Evolutionary conservation across 371 early-diverging fungal genomes (phyloP).

Genomic region (Choanephora cucurbitarum): DNA sequence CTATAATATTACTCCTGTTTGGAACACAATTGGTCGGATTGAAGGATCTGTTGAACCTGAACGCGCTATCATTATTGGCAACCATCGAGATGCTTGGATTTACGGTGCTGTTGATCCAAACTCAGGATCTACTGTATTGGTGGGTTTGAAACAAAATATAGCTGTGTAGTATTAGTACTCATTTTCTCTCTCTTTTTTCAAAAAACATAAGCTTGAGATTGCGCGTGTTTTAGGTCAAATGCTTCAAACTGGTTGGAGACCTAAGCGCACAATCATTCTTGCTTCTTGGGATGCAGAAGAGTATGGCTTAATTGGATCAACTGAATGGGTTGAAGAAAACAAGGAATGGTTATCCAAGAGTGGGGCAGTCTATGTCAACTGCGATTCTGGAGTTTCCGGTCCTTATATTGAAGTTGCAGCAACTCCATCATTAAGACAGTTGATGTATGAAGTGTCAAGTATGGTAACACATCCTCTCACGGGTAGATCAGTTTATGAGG

Average conservation of each 20-base stretch:
- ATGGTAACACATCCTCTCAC: slow-evolving; percentile 52
- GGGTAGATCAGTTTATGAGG: slow-evolving; percentile 52
- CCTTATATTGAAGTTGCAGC: slow-evolving; percentile 49
- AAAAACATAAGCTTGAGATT: slow-evolving; percentile 47
- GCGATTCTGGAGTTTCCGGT: slow-evolving; percentile 58
- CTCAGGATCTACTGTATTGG: slow-evolving; percentile 64
- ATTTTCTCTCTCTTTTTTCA: neutral
- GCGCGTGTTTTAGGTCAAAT: slow-evolving; percentile 58
- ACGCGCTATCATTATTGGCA: slow-evolving; percentile 47
- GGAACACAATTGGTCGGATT: slow-evolving; percentile 68
- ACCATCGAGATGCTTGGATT: slow-evolving; percentile 76
- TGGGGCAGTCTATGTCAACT: slow-evolving; percentile 63
- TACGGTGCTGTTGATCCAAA: slow-evolving; percentile 73
- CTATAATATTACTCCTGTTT: slow-evolving; percentile 64
- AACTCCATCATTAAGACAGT: slow-evolving; percentile 51
- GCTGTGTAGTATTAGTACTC: no score
- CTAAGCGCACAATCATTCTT: slow-evolving; percentile 63
- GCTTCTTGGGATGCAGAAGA: slow-evolving; percentile 77
- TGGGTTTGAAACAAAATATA: no score
- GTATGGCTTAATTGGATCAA: slow-evolving; percentile 67
- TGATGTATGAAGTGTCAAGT: slow-evolving; percentile 55
- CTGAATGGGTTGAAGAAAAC: slow-evolving; percentile 75
- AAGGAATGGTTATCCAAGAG: slow-evolving; percentile 55
- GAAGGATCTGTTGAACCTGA: slow-evolving; percentile 63
- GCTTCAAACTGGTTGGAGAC: slow-evolving; percentile 63